Percentiles rank a stretch among this genome's conserved stretches.
phyloP scores from a whole-genome alignment of 768 basidiomycete genomes.

The Lactarius akahatsu region DNA sequence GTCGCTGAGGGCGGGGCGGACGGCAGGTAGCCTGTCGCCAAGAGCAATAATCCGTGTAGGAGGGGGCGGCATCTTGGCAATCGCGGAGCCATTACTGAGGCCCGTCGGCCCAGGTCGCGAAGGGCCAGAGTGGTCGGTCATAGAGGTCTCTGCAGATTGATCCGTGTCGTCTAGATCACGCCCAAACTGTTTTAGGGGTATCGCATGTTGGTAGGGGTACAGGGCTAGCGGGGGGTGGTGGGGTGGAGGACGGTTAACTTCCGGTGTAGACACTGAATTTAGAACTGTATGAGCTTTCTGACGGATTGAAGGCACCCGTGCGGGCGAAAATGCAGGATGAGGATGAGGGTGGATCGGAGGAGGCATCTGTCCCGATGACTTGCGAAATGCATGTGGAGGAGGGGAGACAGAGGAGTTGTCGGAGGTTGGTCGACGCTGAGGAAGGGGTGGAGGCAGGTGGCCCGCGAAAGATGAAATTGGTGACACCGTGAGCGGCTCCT shows the following conservation, averaged over 20 bases:
- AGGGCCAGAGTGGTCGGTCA: not conserved
- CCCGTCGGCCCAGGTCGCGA: not conserved
- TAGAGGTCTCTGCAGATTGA: not conserved
- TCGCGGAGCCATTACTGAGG: conserved; percentile 11
- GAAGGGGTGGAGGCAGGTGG: conserved; percentile 15
- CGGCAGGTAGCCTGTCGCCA: conserved; percentile 68
- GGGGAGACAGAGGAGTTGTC: not conserved
- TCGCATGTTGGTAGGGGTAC: not conserved
- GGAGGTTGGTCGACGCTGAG: conserved; percentile 8
- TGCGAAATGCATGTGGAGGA: not conserved
- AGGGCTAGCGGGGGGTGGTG: not conserved
- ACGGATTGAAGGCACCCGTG: conserved; percentile 12
- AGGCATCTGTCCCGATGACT: conserved; percentile 7
- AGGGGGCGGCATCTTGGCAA: conserved; percentile 57
- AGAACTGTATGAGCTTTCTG: not conserved
- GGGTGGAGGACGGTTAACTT: not conserved
- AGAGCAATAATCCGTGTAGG: conserved; percentile 70
- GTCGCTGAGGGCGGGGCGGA: conserved; percentile 49
- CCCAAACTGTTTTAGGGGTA: not conserved
- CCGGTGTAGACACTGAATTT: not conserved
- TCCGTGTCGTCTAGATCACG: conserved; percentile 12
- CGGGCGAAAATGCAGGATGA: not conserved
- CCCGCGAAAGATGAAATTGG: conserved; percentile 11
- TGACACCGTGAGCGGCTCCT: conserved; percentile 10
- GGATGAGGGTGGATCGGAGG: conserved; percentile 19